phyloP scores from a whole-genome alignment of 768 basidiomycete species.

The Amanita rubescens region DNA sequence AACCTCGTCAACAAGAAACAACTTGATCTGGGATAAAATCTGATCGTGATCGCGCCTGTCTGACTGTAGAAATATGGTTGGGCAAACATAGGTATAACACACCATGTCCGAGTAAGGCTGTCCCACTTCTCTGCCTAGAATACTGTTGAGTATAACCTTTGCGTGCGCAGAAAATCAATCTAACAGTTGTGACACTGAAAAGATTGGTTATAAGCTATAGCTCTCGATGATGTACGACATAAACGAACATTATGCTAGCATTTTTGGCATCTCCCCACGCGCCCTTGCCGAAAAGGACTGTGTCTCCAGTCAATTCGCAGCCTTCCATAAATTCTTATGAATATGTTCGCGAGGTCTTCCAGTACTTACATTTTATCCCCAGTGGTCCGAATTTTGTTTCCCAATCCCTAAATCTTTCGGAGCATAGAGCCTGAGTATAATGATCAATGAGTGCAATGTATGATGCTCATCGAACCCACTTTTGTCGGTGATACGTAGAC shows the following conservation, averaged over 20 bases:
- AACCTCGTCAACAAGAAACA: conserved; percentile 92
- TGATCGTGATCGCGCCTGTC: conserved; percentile 54
- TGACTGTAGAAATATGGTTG: background rate
- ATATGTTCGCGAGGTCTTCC: background rate
- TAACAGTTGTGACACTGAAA: conserved; percentile 70
- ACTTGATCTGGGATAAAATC: conserved; percentile 60
- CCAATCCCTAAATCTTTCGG: conserved; percentile 85
- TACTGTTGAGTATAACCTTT: background rate
- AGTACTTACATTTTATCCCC: conserved; percentile 62
- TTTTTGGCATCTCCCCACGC: conserved; percentile 69
- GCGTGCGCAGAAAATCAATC: conserved; percentile 7
- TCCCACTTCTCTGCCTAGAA: conserved; percentile 93
- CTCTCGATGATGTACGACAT: background rate
- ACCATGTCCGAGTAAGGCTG: conserved; percentile 86
- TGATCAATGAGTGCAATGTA: background rate
- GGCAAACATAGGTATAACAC: background rate
- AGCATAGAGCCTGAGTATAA: conserved; percentile 66
- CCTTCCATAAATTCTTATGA: conserved; percentile 35
- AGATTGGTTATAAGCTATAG: conserved; percentile 3
- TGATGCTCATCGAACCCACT: conserved; percentile 27
- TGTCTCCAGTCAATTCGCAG: conserved; percentile 90
- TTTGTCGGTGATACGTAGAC: conserved; percentile 95
- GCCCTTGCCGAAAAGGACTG: conserved; percentile 54
- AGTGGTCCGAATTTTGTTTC: conserved; percentile 65
- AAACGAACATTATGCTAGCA: conserved; percentile 69